Conservation (phyloP, 2,329 filamentous ascomycete genomes). For the Aurifilum marmelostoma region DNA sequence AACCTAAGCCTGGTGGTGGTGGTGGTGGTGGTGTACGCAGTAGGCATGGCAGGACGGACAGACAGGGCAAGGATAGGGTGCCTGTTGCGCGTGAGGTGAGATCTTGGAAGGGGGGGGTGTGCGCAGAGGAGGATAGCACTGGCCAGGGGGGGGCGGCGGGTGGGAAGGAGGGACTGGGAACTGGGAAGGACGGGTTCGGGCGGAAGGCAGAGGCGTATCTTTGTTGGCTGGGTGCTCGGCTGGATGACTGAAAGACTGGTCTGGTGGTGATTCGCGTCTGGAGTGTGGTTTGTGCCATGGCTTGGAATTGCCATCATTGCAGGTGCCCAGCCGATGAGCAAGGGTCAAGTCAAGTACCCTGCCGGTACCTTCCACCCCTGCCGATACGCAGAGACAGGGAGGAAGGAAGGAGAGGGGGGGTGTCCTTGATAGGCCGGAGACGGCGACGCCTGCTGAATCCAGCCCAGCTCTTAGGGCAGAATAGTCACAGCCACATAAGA, state of each 20-base stretch:
- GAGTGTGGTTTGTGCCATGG: conserved; percentile 15
- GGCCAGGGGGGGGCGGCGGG: not conserved
- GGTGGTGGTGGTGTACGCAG: conserved; percentile 6
- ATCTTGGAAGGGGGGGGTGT: not conserved
- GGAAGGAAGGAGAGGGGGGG: conserved; percentile 10
- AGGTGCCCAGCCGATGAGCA: conserved; percentile 15
- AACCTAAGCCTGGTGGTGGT: conserved; percentile 12
- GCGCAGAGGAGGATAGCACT: not conserved
- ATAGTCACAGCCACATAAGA: conserved; percentile 1
- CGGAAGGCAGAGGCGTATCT: not conserved
- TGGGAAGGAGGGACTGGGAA: conserved; percentile 12
- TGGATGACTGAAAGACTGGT: not conserved
- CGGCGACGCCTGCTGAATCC: conserved; percentile 1
- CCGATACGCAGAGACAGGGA: conserved; percentile 19
- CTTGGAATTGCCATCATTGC: not conserved
- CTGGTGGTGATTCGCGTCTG: not conserved
- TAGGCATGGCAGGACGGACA: conserved; percentile 7
- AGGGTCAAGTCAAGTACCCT: conserved; percentile 20
- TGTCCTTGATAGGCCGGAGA: conserved; percentile 11
- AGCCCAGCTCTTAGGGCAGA: not conserved
- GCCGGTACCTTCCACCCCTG: conserved; percentile 19
- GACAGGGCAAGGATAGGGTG: conserved; percentile 14
- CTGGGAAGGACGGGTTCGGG: not conserved
- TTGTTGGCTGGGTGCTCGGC: conserved; percentile 9
- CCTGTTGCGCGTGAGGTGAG: not conserved